phyloP scores from a whole-genome alignment of 108 stramenopile genomes.

The Stephanodiscus minutulus region DNA sequence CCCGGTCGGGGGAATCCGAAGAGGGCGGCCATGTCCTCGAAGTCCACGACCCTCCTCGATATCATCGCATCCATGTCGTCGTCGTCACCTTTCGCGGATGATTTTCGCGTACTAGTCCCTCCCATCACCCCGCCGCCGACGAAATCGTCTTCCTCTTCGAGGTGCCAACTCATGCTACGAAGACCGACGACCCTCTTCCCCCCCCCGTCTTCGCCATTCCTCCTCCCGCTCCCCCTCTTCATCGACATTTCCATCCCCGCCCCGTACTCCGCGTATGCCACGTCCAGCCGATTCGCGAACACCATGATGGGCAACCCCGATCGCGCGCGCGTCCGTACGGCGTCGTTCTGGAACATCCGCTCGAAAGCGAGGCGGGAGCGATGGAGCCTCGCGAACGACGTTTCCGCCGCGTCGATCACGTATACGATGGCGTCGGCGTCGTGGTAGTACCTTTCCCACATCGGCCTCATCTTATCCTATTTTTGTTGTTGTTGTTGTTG shows the following conservation, averaged over 20 bases:
- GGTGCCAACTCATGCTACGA: conserved; percentile 32
- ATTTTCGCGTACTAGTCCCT: neutral
- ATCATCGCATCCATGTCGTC: conserved; percentile 1
- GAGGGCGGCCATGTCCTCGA: conserved; percentile 29
- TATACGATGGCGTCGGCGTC: conserved; percentile 82
- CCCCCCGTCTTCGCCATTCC: neutral
- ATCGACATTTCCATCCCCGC: conserved; percentile 21
- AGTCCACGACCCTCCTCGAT: conserved; percentile 31
- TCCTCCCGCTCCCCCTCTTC: neutral
- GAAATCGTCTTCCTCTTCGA: conserved; percentile 42
- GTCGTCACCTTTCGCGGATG: conserved; percentile 26
- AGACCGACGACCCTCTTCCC: neutral
- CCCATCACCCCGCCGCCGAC: conserved; percentile 24
- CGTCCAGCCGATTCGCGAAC: conserved; percentile 48
- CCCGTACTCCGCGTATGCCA: conserved; percentile 42
- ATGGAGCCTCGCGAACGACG: conserved; percentile 27
- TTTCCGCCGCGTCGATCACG: conserved; percentile 52
- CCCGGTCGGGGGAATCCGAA: conserved; percentile 15
- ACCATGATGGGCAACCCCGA: conserved; percentile 46
- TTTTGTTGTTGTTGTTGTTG: neutral
- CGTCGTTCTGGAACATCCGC: conserved; percentile 33
- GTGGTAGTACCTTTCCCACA: conserved; percentile 82
- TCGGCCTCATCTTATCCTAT: conserved; percentile 59
- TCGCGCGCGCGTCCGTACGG: conserved; percentile 14
- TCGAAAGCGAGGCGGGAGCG: conserved; percentile 29